Base-by-base conservation (phyloP, 208 protist genomes). In the Perkinsela sp. region DNA sequence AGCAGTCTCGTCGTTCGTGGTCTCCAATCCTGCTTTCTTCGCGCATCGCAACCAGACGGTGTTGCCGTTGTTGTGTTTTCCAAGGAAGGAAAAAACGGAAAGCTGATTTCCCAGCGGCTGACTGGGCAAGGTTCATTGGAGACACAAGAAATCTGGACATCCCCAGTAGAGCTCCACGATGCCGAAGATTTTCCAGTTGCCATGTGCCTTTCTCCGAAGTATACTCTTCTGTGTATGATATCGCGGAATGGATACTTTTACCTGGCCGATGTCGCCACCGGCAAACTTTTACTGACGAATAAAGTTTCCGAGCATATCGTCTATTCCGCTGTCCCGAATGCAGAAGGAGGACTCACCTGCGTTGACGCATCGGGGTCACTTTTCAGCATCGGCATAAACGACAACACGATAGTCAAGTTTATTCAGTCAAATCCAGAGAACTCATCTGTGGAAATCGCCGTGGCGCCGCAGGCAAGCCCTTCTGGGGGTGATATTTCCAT, bases 401-500 rank as follows among this genome's bases (percentile, higher is more conserved):
- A 97, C 69, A 78, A 78, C 65, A 89, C 77, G 68, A 90, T 99
- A 74, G 89, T 98, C 70, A 85, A 88, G 65, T 98, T 89, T 76
- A 86, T 99, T 31, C 88, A 87, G 70, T 90, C 85, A 65, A 85
- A 74, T 66, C 82, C 97, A 67, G 81, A 93, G 70, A 94, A 98
- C 76, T 71, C 77, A 16, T 83, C 89, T 30, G 80, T 98, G 0
- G 96, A 95, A 22, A 80, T 98, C 2, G 80, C 83, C 31, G 89
- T 99, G 67, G 96, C 97, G 31, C 71, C 84, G 28, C 86, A 88
- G 28, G 93, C 92, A 65, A 96, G 97, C 73, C 82, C 99, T 28
- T 85, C 88, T 66, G 96, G 96, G 67, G 96, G 95, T 30, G 93
- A 98, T 68, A 89, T 96, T 31, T 80, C 98, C 29, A 97, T 98